Percentiles rank a stretch among this genome's conserved stretches.
Evolutionary conservation across 306 rosid genomes (phyloP).

Genomic region (Glycine soja): DNA sequence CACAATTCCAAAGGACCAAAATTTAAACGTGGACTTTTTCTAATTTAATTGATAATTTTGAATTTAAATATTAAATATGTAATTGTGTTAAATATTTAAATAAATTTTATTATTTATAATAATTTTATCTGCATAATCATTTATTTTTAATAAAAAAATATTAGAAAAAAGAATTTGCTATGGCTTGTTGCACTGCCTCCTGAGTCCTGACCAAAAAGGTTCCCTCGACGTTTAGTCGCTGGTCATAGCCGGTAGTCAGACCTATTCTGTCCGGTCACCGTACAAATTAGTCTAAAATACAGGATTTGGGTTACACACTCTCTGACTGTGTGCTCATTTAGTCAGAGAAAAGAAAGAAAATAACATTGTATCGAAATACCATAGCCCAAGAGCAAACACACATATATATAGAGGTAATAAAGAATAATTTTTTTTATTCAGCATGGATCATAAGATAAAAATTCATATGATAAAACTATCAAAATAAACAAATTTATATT

Average conservation of each 20-base stretch:
- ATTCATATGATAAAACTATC: too few relatives aligned
- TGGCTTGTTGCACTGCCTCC: slow-evolving; percentile 49
- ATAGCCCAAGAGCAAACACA: background rate
- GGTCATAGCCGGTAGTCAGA: slow-evolving; percentile 63
- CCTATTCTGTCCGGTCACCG: slow-evolving; percentile 36
- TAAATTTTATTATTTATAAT: too few relatives aligned
- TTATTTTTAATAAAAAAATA: too few relatives aligned
- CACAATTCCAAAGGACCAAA: slow-evolving; percentile 47
- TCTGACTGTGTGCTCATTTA: background rate
- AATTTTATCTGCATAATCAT: too few relatives aligned
- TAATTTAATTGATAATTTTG: too few relatives aligned
- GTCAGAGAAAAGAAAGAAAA: background rate
- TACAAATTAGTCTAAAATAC: slow-evolving; percentile 40
- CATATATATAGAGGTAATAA: too few relatives aligned
- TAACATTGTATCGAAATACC: background rate
- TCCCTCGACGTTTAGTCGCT: slow-evolving; percentile 58
- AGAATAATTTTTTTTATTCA: too few relatives aligned
- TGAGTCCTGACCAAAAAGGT: background rate
- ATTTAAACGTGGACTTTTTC: background rate
- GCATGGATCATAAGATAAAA: too few relatives aligned
- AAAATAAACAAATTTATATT: too few relatives aligned
- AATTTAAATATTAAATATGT: too few relatives aligned
- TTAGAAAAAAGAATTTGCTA: too few relatives aligned
- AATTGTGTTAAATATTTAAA: too few relatives aligned
- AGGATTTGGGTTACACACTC: slow-evolving; percentile 39